A percentile compares a stretch with the other conserved stretches of the same genome.
These are phyloP conservation scores for Backusella liffmaniae DNA, from an alignment of 192 early-diverging fungal genomes.

Conservation along the genomic window DNA sequence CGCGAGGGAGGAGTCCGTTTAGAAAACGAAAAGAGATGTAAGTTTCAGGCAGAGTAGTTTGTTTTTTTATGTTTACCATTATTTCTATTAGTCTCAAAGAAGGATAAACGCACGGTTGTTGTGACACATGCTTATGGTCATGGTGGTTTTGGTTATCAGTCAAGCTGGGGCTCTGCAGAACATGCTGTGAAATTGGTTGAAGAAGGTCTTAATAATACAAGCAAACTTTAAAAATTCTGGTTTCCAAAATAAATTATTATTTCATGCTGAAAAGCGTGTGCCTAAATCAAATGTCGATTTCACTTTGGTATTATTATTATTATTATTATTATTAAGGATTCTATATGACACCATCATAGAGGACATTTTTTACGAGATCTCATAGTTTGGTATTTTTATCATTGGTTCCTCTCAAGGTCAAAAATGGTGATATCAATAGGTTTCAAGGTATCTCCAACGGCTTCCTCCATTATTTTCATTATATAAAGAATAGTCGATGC, in stretches of 20 bases:
- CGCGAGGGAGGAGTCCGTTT: slow-evolving; percentile 53
- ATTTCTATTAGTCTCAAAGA: slow-evolving; percentile 6
- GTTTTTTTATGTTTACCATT: not conserved
- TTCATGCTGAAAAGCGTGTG: not conserved
- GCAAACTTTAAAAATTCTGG: not conserved
- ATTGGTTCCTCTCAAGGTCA: not conserved
- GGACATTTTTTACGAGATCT: not conserved
- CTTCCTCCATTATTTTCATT: not conserved
- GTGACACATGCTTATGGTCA: slow-evolving; percentile 70
- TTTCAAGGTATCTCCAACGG: not conserved
- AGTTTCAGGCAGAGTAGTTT: not conserved
- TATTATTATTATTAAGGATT: not conserved
- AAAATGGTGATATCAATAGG: not conserved
- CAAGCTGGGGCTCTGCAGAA: slow-evolving; percentile 59
- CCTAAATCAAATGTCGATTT: not conserved
- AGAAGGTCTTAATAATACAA: slow-evolving; percentile 4
- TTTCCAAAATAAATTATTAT: not conserved
- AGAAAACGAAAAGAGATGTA: slow-evolving; percentile 42
- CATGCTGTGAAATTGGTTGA: slow-evolving; percentile 43
- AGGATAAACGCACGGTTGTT: slow-evolving; percentile 22
- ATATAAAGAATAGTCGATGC: not conserved
- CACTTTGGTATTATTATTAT: not conserved
- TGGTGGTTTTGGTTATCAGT: slow-evolving; percentile 59
- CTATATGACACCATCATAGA: not conserved
- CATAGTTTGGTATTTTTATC: not conserved